phyloP scores from a whole-genome alignment of 2,329 filamentous ascomycete species.

The Leptographium procerum region DNA sequence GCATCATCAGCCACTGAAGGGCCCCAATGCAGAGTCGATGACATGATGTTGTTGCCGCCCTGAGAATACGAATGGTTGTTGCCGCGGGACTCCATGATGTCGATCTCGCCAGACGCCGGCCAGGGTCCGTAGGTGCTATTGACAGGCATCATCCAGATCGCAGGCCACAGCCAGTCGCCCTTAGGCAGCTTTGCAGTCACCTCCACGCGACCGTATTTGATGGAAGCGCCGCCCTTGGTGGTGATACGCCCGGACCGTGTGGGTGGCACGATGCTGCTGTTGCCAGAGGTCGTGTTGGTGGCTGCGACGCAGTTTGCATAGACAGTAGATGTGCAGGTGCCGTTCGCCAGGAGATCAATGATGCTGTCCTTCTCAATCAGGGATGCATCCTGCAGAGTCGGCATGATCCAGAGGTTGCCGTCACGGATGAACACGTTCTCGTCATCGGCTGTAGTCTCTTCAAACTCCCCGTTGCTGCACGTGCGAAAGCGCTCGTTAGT shows the following conservation, averaged over 20 bases:
- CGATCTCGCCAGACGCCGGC: slow-evolving; percentile 74
- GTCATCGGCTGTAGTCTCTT: slow-evolving; percentile 58
- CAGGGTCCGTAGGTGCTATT: slow-evolving; percentile 62
- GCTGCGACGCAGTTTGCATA: slow-evolving; percentile 52
- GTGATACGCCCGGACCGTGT: slow-evolving; percentile 68
- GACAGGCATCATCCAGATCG: slow-evolving; percentile 82
- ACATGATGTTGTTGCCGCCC: slow-evolving; percentile 72
- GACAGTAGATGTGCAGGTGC: slow-evolving; percentile 53
- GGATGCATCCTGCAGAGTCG: slow-evolving; percentile 60
- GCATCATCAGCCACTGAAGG: slow-evolving; percentile 60
- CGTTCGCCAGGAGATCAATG: slow-evolving; percentile 55
- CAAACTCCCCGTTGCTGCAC: slow-evolving; percentile 63
- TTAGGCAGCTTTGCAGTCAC: slow-evolving; percentile 64
- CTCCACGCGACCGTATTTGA: slow-evolving; percentile 74
- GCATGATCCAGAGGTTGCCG: slow-evolving; percentile 61
- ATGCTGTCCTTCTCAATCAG: slow-evolving; percentile 55
- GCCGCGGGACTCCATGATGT: slow-evolving; percentile 69
- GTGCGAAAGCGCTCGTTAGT: background rate
- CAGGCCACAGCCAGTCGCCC: slow-evolving; percentile 84
- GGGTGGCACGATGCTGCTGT: slow-evolving; percentile 66
- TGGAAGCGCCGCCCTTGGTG: slow-evolving; percentile 56
- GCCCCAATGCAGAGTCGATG: slow-evolving; percentile 74
- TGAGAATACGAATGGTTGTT: slow-evolving; percentile 69
- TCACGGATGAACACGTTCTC: slow-evolving; percentile 66
- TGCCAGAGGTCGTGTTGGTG: slow-evolving; percentile 61